Percentiles rank a stretch among this genome's conserved stretches.
phyloP scores from a whole-genome alignment of 2,329 filamentous ascomycete genomes.

The Penicillium sp. region DNA sequence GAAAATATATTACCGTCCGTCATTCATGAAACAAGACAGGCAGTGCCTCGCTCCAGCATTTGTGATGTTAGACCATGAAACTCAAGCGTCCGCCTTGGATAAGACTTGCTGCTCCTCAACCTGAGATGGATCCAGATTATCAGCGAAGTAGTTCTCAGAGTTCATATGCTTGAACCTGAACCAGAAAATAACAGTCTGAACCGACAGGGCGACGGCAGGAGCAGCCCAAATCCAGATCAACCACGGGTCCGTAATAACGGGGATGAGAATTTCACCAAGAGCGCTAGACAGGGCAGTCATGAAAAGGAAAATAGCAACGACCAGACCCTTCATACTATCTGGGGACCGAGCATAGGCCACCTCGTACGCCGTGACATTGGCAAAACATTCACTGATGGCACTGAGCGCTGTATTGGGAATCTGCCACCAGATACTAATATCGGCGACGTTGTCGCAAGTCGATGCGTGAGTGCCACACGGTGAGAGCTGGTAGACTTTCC shows the following conservation, averaged over 20 bases:
- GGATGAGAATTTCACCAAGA: constrained; percentile 44
- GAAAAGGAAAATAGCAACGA: constrained; percentile 45
- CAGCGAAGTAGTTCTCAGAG: not conserved
- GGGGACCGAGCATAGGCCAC: constrained; percentile 47
- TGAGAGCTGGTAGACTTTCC: constrained; percentile 45
- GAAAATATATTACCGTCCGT: not conserved
- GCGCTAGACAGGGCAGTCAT: constrained; percentile 42
- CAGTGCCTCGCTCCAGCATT: not conserved
- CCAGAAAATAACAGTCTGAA: constrained; percentile 51
- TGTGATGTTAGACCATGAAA: not conserved
- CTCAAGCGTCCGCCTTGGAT: not conserved
- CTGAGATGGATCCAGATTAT: not conserved
- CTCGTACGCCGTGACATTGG: constrained; percentile 47
- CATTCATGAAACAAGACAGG: not conserved
- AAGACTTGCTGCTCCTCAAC: not conserved
- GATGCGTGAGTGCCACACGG: constrained; percentile 46
- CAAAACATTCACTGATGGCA: constrained; percentile 42
- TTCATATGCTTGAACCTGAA: constrained; percentile 39
- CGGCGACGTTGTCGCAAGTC: constrained; percentile 39
- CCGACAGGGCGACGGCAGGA: constrained; percentile 49
- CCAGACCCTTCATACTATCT: constrained; percentile 43
- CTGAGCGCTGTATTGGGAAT: constrained; percentile 39
- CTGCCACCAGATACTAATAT: constrained; percentile 47
- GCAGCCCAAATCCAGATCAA: constrained; percentile 51
- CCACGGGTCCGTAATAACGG: constrained; percentile 48